phyloP scores from a whole-genome alignment of 2,329 filamentous ascomycete genomes.

The Neofusicoccum kwambonambiense region DNA sequence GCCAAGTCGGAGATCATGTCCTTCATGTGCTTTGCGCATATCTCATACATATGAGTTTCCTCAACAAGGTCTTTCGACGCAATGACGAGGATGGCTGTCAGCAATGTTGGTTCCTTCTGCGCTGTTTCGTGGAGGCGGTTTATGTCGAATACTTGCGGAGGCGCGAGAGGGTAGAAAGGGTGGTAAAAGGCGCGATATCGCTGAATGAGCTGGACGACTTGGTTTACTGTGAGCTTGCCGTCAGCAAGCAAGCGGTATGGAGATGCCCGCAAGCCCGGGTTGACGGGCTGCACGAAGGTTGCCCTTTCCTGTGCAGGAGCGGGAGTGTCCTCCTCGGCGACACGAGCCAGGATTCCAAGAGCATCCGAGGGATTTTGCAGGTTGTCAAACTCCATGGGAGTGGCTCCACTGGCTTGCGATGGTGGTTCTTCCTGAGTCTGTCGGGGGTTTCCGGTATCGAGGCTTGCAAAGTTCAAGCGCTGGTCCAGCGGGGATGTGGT shows the following conservation, averaged over 20 bases:
- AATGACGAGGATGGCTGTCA: constrained; percentile 69
- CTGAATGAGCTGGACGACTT: constrained; percentile 52
- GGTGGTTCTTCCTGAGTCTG: neutral
- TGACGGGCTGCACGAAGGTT: constrained; percentile 23
- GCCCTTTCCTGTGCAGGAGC: neutral
- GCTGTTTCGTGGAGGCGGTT: constrained; percentile 56
- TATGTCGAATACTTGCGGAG: constrained; percentile 58
- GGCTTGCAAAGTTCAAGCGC: constrained; percentile 6
- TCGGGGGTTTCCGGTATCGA: constrained; percentile 5
- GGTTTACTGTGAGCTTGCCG: constrained; percentile 43
- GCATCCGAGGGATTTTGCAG: constrained; percentile 52
- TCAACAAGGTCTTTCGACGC: constrained; percentile 69
- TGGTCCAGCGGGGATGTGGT: constrained; percentile 17
- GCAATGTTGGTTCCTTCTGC: constrained; percentile 62
- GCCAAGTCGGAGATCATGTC: constrained; percentile 65
- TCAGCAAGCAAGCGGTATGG: constrained; percentile 44
- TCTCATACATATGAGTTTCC: constrained; percentile 62
- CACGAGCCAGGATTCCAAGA: constrained; percentile 48
- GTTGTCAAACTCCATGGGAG: constrained; percentile 38
- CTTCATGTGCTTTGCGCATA: constrained; percentile 70
- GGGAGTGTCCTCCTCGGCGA: constrained; percentile 36
- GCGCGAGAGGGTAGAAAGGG: constrained; percentile 68
- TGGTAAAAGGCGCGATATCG: constrained; percentile 67
- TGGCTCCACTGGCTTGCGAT: neutral
- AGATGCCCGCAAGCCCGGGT: constrained; percentile 30